Evolutionary conservation across 1,284 basidiomycete species (phyloP), one percentile per base, ranked within the genome.

Genomic region (Leccinum subspadiceum): DNA sequence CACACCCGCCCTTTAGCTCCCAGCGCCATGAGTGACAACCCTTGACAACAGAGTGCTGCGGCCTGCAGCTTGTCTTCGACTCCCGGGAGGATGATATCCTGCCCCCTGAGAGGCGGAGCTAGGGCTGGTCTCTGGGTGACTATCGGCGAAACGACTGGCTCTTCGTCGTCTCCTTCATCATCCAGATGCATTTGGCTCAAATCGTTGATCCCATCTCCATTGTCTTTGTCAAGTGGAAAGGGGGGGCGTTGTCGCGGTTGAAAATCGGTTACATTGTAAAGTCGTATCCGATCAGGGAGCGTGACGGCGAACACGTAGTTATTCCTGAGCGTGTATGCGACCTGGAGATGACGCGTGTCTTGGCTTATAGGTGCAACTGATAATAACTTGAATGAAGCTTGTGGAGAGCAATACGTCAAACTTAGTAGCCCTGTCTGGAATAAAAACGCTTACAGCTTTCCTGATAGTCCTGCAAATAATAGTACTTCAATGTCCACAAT

Each of bases 371-470:
- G 73, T 56, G 78, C 74, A 8, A 77, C 77, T 1, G 86, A 79
- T 13, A 88, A 72, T 20, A 88, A 65, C 62, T 84, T 87, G 75
- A 86, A 88, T 0, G 86, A 88, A 41, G 82, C 88, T 84, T 56
- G 59, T 37, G 48, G 17, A 62, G 44, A 29, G 59, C 5, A 60
- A 20, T 15, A 31, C 31, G 57, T 67, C 37, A 70, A 57, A 22
- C n/a, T 44, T n/a, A 22, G 33, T 26, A 22, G 2, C 10, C 17
- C 51, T 7, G 48, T 15, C 10, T 13, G 37, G 17, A 51, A 56
- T 44, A 49, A 41, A 39, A 49, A 41, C 1, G 26, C 73, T 68
- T 73, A 89, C 88, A 79, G 68, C 88, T 90, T 66, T 88, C 84
- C 67, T 84, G 84, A 70, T 84, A 90, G 69, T 90, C 88, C 88